A percentile compares a stretch with the other conserved stretches of the same genome.
These are phyloP conservation scores for Gentiana macrophylla DNA, from an alignment of 257 asterid genomes.

Conservation along the genomic window DNA sequence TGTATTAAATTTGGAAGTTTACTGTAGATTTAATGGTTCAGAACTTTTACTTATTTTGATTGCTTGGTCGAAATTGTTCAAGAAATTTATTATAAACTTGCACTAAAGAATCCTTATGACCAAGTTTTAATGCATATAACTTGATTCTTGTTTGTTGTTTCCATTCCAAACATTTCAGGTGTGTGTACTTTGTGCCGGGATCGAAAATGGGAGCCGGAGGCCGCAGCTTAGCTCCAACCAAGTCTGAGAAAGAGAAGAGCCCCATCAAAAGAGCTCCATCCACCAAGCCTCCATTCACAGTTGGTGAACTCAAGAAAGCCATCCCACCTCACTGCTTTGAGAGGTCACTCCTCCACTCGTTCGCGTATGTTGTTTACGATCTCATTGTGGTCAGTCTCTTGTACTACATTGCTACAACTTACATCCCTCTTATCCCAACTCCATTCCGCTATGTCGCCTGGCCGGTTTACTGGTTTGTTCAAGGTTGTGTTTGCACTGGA, in stretches of 20 bases:
- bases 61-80: no score
- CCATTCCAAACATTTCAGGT: constrained; percentile 1
- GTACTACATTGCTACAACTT: constrained; percentile 41
- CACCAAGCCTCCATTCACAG: constrained; percentile 51
- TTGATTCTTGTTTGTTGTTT: not conserved
- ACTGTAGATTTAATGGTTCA: no score
- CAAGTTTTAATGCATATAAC: not conserved
- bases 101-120: not conserved
- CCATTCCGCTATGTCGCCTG: constrained; percentile 37
- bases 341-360: constrained; percentile 43
- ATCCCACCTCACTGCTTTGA: constrained; percentile 70
- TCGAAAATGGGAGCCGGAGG: constrained; percentile 62
- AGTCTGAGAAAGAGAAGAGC: constrained; percentile 18
- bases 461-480: constrained; percentile 41
- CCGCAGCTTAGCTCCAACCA: constrained; percentile 28
- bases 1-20: no score
- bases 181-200: not conserved
- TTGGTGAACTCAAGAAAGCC: constrained; percentile 59
- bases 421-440: constrained; percentile 33
- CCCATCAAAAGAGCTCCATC: constrained; percentile 31
- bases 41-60: no score
- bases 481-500: constrained; percentile 60
- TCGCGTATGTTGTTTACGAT: constrained; percentile 44
- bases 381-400: constrained; percentile 26
- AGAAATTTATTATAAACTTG: no score